A percentile compares a stretch with the other conserved stretches of the same genome.
Conservation (phyloP, 2,329 filamentous ascomycete genomes). For the Botrytis pseudocinerea region DNA sequence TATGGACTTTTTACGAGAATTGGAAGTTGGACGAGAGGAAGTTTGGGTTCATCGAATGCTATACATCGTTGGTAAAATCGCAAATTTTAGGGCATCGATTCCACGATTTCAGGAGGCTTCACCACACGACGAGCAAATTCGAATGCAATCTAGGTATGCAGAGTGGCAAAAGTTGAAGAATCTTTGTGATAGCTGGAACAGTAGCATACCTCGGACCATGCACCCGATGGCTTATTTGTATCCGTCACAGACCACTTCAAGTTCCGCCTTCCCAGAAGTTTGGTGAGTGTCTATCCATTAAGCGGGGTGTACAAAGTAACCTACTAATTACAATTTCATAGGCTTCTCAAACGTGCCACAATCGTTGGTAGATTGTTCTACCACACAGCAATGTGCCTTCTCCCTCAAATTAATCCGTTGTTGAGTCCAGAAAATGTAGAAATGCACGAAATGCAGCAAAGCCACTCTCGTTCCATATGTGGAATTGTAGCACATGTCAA, state of each 20-base stretch:
- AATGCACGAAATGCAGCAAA: conserved; percentile 68
- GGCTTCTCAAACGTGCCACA: conserved; percentile 79
- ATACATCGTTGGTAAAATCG: conserved; percentile 83
- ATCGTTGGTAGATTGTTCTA: conserved; percentile 85
- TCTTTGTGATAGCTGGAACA: conserved; percentile 83
- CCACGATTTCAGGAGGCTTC: conserved; percentile 60
- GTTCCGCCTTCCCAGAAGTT: conserved; percentile 81
- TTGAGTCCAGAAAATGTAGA: conserved; percentile 58
- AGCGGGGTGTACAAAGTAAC: conserved; percentile 23
- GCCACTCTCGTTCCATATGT: conserved; percentile 82
- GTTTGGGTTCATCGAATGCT: conserved; percentile 86
- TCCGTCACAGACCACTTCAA: conserved; percentile 63
- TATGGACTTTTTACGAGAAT: conserved; percentile 64
- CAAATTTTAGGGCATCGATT: conserved; percentile 76
- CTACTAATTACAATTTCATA: conserved; percentile 43
- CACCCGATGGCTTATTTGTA: conserved; percentile 78
- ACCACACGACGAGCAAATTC: conserved; percentile 62
- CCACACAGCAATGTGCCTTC: conserved; percentile 79
- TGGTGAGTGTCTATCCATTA: conserved; percentile 57
- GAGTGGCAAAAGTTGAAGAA: conserved; percentile 80
- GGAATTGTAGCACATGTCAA: conserved; percentile 86
- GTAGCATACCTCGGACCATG: conserved; percentile 79
- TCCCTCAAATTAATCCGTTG: conserved; percentile 77
- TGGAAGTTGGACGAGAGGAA: conserved; percentile 68
- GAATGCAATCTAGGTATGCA: conserved; percentile 62